Percentiles rank a stretch among this genome's conserved stretches.
Evolutionary conservation across 176 grass and related monocot genomes (phyloP).

Genomic region (Aechmea fasciata): DNA sequence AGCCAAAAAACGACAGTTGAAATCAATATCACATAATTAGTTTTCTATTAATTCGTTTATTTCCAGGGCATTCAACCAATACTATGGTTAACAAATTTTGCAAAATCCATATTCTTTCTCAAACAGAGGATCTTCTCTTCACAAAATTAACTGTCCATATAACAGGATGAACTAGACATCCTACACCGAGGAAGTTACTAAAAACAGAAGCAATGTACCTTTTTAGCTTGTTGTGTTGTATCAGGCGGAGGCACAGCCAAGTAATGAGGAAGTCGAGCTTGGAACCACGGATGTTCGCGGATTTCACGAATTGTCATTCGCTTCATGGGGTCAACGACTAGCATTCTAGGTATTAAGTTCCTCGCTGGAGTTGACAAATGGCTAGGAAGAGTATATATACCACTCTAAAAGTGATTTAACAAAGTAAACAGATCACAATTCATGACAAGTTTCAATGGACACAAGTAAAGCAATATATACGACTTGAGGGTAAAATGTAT

Average conservation of each 20-base stretch:
- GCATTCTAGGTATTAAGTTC: conserved; percentile 69
- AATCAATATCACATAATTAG: too few relatives aligned
- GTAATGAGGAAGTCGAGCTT: conserved; percentile 50
- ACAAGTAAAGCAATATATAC: conserved; percentile 1
- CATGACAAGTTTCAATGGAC: conserved; percentile 1
- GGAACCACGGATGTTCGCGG: conserved; percentile 56
- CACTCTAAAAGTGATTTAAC: conserved; percentile 26
- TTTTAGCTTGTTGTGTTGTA: conserved; percentile 56
- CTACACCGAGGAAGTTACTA: background rate
- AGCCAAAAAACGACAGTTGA: too few relatives aligned
- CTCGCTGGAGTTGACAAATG: conserved; percentile 53
- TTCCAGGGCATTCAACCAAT: too few relatives aligned
- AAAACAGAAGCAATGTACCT: conserved; percentile 16
- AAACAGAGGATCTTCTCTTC: background rate
- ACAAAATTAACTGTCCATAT: background rate
- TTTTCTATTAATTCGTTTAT: too few relatives aligned
- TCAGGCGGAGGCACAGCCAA: conserved; percentile 63
- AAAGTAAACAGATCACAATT: conserved; percentile 3
- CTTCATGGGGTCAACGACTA: conserved; percentile 67
- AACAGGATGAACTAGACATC: background rate
- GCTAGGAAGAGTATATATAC: conserved; percentile 65
- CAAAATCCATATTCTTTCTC: background rate
- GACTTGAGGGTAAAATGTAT: too few relatives aligned
- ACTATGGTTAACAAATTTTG: background rate
- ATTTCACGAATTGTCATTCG: conserved; percentile 66